Evolutionary conservation across 2,329 filamentous ascomycete species (phyloP).

Genomic region (Meredithiella fracta): DNA sequence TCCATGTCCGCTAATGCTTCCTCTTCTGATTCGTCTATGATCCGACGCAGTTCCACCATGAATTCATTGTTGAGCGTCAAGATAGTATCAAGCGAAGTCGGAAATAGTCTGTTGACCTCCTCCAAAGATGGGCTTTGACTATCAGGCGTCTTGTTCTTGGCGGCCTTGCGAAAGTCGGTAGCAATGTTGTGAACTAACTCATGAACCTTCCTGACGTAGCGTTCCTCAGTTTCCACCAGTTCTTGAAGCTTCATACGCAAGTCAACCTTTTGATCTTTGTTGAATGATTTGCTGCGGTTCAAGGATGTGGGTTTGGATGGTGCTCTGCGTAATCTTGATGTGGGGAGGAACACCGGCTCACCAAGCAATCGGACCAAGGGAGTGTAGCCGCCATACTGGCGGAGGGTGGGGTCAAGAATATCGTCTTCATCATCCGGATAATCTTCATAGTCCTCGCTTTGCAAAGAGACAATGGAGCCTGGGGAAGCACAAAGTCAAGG

Average conservation of each 20-base stretch:
- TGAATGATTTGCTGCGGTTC: constrained; percentile 62
- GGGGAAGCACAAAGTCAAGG: constrained; percentile 73
- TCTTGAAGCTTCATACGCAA: constrained; percentile 80
- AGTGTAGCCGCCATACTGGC: constrained; percentile 63
- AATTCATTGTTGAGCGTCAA: constrained; percentile 69
- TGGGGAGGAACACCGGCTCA: constrained; percentile 72
- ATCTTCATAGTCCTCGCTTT: constrained; percentile 42
- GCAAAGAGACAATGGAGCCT: constrained; percentile 52
- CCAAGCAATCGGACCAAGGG: constrained; percentile 65
- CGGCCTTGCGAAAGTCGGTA: constrained; percentile 58
- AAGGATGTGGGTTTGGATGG: constrained; percentile 73
- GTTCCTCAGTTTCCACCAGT: constrained; percentile 80
- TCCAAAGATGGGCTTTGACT: constrained; percentile 57
- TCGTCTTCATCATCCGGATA: constrained; percentile 48
- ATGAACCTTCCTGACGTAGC: constrained; percentile 77
- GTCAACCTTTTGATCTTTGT: constrained; percentile 66
- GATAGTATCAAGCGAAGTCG: constrained; percentile 63
- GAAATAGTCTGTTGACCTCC: constrained; percentile 64
- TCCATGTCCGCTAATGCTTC: constrained; percentile 66
- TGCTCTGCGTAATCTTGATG: constrained; percentile 65
- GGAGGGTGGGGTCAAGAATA: constrained; percentile 43
- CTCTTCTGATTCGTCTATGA: constrained; percentile 72
- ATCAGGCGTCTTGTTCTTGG: constrained; percentile 37
- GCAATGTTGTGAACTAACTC: constrained; percentile 71
- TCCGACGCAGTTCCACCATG: constrained; percentile 53